phyloP scores from a whole-genome alignment of 2,329 filamentous ascomycete genomes.

The Talaromyces islandicus region DNA sequence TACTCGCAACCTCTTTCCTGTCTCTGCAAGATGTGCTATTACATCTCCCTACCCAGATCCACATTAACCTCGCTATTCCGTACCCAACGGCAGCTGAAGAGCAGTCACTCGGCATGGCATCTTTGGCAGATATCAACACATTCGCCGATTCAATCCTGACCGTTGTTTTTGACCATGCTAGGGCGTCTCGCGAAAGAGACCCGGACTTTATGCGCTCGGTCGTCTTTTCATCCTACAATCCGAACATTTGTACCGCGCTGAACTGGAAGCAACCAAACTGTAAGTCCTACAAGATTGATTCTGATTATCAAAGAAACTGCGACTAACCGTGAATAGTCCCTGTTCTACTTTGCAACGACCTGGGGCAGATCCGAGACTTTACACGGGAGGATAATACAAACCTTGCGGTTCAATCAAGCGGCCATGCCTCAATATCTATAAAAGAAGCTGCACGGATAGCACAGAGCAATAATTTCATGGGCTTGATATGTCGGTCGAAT shows the following conservation, averaged over 20 bases:
- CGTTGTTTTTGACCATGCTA: slow-evolving; percentile 86
- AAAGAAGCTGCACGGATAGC: slow-evolving; percentile 93
- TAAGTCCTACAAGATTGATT: slow-evolving; percentile 35
- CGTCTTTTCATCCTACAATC: slow-evolving; percentile 90
- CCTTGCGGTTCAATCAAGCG: slow-evolving; percentile 52
- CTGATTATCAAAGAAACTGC: not conserved
- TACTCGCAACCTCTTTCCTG: slow-evolving; percentile 70
- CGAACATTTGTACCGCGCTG: slow-evolving; percentile 81
- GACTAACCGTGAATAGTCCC: slow-evolving; percentile 53
- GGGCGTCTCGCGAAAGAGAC: slow-evolving; percentile 57
- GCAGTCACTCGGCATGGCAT: slow-evolving; percentile 60
- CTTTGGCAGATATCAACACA: slow-evolving; percentile 74
- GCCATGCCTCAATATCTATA: slow-evolving; percentile 72
- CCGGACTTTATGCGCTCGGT: slow-evolving; percentile 76
- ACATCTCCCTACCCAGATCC: slow-evolving; percentile 69
- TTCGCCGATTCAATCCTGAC: slow-evolving; percentile 79
- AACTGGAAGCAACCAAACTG: slow-evolving; percentile 99
- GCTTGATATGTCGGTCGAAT: slow-evolving; percentile 80
- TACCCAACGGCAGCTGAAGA: slow-evolving; percentile 77
- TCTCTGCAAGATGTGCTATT: slow-evolving; percentile 71
- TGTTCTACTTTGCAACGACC: slow-evolving; percentile 89
- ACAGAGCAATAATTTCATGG: slow-evolving; percentile 97
- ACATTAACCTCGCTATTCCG: slow-evolving; percentile 86
- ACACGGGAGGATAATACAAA: slow-evolving; percentile 31
- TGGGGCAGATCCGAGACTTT: slow-evolving; percentile 53